Evolutionary conservation across 306 rosid genomes (phyloP).

Genomic region (Hippophae rhamnoides): DNA sequence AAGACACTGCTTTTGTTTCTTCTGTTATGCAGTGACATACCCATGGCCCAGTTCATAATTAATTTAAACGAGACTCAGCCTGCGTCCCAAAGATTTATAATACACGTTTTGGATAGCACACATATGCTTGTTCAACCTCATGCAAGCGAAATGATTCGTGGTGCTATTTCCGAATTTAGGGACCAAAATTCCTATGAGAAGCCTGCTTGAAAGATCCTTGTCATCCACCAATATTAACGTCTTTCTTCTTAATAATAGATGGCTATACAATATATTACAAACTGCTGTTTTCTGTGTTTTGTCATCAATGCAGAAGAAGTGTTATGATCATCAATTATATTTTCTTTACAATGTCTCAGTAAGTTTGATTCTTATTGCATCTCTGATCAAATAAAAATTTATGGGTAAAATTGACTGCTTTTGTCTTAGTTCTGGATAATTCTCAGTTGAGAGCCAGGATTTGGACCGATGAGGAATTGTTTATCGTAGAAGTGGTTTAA

Average conservation of each 20-base stretch:
- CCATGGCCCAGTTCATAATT: slow-evolving; percentile 93
- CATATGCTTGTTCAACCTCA: slow-evolving; percentile 87
- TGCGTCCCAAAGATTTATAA: slow-evolving; percentile 61
- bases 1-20: slow-evolving; percentile 3
- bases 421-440: too few species aligned
- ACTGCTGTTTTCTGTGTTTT: too few species aligned
- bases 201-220: slow-evolving; percentile 42
- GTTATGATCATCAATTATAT: too few species aligned
- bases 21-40: slow-evolving; percentile 64
- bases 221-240: not conserved
- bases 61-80: slow-evolving; percentile 62
- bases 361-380: too few species aligned
- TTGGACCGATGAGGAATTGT: too few species aligned
- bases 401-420: too few species aligned
- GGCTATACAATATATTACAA: too few species aligned
- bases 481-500: too few species aligned
- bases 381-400: too few species aligned
- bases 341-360: too few species aligned
- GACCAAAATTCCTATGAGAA: slow-evolving; percentile 82
- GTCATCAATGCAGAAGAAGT: too few species aligned
- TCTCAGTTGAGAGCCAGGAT: too few species aligned
- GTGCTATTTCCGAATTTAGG: slow-evolving; percentile 75
- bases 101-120: slow-evolving; percentile 65
- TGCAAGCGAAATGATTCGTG: slow-evolving; percentile 57
- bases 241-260: not conserved